Conservation (phyloP, 2,329 filamentous ascomycete genomes). For the Ceratocystis cubensis region DNA sequence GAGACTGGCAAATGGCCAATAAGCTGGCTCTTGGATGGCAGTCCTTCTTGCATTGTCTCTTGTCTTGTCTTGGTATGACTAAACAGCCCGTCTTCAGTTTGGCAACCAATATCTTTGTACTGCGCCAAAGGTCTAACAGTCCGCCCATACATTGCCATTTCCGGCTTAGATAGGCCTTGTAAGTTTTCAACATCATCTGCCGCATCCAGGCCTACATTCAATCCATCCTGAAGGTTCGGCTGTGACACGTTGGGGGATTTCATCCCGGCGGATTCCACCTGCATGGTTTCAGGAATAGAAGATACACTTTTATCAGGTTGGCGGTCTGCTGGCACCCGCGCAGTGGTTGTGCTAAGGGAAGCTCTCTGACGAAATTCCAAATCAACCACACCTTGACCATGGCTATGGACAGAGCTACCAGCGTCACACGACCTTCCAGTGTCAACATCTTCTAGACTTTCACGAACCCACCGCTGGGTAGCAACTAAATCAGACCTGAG, state of each 20-base stretch:
- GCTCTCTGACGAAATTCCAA: neutral
- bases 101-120: constrained; percentile 18
- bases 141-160: neutral
- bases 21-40: neutral
- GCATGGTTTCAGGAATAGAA: neutral
- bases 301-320: neutral
- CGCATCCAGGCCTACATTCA: neutral
- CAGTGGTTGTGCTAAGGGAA: neutral
- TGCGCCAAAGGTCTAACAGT: neutral
- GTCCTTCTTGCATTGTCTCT: neutral
- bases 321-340: neutral
- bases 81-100: constrained; percentile 10
- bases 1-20: neutral
- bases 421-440: neutral
- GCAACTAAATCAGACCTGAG: neutral
- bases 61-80: neutral
- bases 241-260: neutral
- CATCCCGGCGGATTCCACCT: neutral
- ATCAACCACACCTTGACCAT: neutral
- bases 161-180: neutral
- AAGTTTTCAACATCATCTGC: neutral
- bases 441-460: neutral
- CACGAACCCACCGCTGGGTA: neutral
- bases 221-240: neutral
- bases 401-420: neutral